Evolutionary conservation across 768 basidiomycete species (phyloP), one percentile per base, ranked within the genome.

Genomic region (Boletus rufocinnamomeus): DNA sequence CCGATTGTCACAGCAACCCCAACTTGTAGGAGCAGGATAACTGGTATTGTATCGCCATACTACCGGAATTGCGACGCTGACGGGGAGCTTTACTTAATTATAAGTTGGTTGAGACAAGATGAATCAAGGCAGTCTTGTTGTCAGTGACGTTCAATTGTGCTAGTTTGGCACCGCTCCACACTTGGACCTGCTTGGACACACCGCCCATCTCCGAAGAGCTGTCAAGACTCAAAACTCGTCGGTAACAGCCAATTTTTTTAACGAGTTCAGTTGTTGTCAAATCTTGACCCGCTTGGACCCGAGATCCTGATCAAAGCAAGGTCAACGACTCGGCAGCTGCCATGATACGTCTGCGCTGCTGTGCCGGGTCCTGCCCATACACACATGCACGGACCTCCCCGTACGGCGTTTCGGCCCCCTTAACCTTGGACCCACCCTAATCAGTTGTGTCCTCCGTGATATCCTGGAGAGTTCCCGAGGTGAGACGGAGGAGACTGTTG

Each of bases 261-360:
- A 17, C 28, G 14, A 23, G 21, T 19, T 32, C 9, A 11, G 30
- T 49, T 32, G 10, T 53, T 38, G 37, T 17, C 41, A 23, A 21
- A 54, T 9, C 32, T 8, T 1, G 28, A 25, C 34, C 30, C 50
- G 65, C 55, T 52, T 54, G 52, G 45, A 37, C 56, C 54, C 48
- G 43, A 50, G 50, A 43, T 50, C 14, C 35, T 6, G 56, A n/a
- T 64, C 59, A 66, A 66, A 64, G 65, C 66, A 68, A 68, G 54
- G 49, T 16, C 58, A 27, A 14, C 27, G n/a, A 27, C 25, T 43
- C 58, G 66, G 66, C 56, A 55, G 27, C 43, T 56, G 45, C 59
- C 65, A 57, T 43, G 43, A 8, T 46, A 38, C 45, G 30, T 35
- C 23, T 40, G 21, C 8, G 27, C 49, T 34, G 17, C 23, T 47